A percentile compares a stretch with the other conserved stretches of the same genome.
Evolutionary conservation across 176 grass and related monocot genomes (phyloP).

Genomic region (Carex parvula): DNA sequence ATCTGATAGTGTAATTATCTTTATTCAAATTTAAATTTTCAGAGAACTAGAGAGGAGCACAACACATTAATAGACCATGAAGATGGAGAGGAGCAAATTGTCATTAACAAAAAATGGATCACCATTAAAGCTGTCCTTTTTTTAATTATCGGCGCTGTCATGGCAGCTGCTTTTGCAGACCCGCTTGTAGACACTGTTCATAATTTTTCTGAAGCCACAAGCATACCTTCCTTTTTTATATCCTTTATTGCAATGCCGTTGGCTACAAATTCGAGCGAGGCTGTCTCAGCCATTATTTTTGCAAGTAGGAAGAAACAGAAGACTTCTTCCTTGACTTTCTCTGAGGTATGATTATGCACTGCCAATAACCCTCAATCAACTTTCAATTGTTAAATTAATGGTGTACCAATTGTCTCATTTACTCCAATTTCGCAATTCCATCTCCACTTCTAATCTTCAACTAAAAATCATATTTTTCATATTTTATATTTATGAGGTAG

Average conservation of each 20-base stretch:
- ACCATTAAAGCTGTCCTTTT: constrained; percentile 53
- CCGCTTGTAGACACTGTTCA: constrained; percentile 86
- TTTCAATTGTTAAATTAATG: not conserved
- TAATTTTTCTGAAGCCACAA: constrained; percentile 70
- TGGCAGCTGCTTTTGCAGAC: constrained; percentile 78
- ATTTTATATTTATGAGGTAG: not conserved
- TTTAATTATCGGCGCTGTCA: constrained; percentile 64
- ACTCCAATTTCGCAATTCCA: not conserved
- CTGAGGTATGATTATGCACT: constrained; percentile 51
- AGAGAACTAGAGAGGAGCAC: constrained; percentile 74
- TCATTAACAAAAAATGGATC: constrained; percentile 52
- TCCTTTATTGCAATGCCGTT: constrained; percentile 91
- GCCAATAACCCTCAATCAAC: not conserved
- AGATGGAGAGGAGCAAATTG: constrained; percentile 47
- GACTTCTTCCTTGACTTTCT: constrained; percentile 87
- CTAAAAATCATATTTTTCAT: not conserved
- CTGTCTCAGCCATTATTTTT: constrained; percentile 82
- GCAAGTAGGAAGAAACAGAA: constrained; percentile 74
- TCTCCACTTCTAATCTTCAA: not conserved
- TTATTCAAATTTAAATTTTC: constrained; percentile 29
- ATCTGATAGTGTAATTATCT: not conserved
- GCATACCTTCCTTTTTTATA: constrained; percentile 88
- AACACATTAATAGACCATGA: constrained; percentile 36
- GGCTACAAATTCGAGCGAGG: constrained; percentile 94
- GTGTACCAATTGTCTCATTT: not conserved